A percentile compares a stretch with the other conserved stretches of the same genome.
Conservation (phyloP, 2,329 filamentous ascomycete genomes). For the Aspergillus flavus region DNA sequence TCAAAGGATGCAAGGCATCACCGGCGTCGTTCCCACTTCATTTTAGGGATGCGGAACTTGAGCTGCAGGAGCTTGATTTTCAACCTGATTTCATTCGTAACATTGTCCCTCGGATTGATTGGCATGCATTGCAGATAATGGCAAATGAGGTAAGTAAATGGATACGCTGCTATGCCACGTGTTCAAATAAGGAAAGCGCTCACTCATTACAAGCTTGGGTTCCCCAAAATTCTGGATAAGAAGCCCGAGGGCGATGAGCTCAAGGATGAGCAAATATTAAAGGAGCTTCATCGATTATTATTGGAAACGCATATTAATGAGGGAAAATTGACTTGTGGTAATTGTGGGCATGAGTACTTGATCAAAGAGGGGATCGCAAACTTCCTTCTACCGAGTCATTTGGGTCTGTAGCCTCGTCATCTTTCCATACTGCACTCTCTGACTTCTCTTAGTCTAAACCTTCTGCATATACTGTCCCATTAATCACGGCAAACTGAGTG, state of each 20-base stretch:
- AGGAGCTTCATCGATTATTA: constrained; percentile 77
- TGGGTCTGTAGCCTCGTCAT: constrained; percentile 53
- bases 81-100: constrained; percentile 81
- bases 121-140: constrained; percentile 75
- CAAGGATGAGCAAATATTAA: constrained; percentile 68
- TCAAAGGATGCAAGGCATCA: constrained; percentile 88
- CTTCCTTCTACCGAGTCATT: constrained; percentile 88
- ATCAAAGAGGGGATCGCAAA: constrained; percentile 97
- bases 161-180: neutral
- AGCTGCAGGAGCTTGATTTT: constrained; percentile 77
- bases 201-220: constrained; percentile 66
- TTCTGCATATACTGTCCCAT: neutral
- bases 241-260: constrained; percentile 66
- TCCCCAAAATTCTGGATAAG: constrained; percentile 69
- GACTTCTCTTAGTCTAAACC: neutral
- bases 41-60: constrained; percentile 87
- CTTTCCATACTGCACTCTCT: neutral
- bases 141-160: constrained; percentile 61
- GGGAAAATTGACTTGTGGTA: constrained; percentile 86
- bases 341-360: constrained; percentile 90
- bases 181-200: constrained; percentile 6
- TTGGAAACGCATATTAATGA: constrained; percentile 88
- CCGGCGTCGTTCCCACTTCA: constrained; percentile 84
- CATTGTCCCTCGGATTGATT: constrained; percentile 84
- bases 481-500: neutral